These are phyloP conservation scores for Cercospora beticola DNA, from an alignment of 2,329 filamentous ascomycete genomes.

Conservation along the genomic window DNA sequence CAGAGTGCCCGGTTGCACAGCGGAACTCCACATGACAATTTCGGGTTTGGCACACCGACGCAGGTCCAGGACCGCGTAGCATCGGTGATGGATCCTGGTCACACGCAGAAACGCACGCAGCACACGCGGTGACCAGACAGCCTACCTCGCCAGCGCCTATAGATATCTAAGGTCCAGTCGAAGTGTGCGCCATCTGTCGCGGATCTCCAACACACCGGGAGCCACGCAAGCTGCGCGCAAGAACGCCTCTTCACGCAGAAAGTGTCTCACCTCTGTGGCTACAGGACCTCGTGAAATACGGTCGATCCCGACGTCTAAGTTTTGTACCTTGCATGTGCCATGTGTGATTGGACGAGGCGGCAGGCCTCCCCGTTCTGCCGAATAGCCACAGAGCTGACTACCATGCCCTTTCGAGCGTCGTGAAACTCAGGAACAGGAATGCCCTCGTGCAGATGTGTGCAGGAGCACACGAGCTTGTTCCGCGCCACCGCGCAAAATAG, in stretches of 20 bases:
- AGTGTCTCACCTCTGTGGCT: conserved; percentile 17
- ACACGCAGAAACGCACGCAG: conserved; percentile 9
- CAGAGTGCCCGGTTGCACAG: neutral
- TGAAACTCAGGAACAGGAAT: conserved; percentile 21
- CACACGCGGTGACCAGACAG: neutral
- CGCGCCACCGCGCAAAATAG: neutral
- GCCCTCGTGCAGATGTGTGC: conserved; percentile 8
- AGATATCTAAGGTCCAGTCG: neutral
- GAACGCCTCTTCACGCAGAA: conserved; percentile 2
- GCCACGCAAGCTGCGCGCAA: conserved; percentile 4
- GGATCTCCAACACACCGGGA: neutral
- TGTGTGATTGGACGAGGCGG: conserved; percentile 3
- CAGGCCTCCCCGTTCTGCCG: conserved; percentile 2
- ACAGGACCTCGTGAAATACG: conserved; percentile 19
- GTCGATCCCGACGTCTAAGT: conserved; percentile 15
- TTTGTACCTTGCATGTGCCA: conserved; percentile 22
- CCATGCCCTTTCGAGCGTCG: conserved; percentile 14
- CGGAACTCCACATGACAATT: conserved; percentile 16
- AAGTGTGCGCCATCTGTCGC: neutral
- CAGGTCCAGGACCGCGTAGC: conserved; percentile 9
- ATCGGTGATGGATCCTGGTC: conserved; percentile 11
- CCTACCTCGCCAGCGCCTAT: neutral
- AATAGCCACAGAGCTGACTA: conserved; percentile 1
- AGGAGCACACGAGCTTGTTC: neutral
- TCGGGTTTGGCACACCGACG: conserved; percentile 15